Evolutionary conservation across 129 eudicot species (phyloP), one percentile per base, ranked within the genome.

Genomic region (Scalesia atractyloides): DNA sequence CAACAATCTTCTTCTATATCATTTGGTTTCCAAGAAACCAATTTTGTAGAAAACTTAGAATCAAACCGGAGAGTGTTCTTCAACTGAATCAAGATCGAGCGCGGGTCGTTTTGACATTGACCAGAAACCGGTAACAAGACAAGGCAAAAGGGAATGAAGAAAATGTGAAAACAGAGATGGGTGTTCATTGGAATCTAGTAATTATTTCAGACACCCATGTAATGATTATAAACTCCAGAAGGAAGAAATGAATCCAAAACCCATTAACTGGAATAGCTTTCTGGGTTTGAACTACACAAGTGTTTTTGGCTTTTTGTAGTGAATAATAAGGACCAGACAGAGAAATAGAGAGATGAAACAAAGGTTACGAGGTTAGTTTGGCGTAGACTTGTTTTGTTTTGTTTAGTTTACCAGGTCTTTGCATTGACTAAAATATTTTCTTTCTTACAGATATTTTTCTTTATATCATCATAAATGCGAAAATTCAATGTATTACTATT

Each of bases 1-100:
- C 82, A 78, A 70, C 82, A 78, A 70, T 30, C 34, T 1, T 30
- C 34, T 1, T 70, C 76, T 62, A 59, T 33, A 20, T 8, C 70
- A 75, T 33, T 80, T 22, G 58, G 47, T 26, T 61, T 46, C 84
- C 84, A 80, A 30, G 50, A 62, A 16, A 19, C 80, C 4, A 80
- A 22, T 9, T 80, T 80, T 52, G 66, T 24, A 8, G 48, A 77
- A 73, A 41, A 1, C 5, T 51, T 39, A 22, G 77, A 63, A 63
- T 14, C 12, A 66, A 78, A 78, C 4, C 0, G 43, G 13, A 78
- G 71, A 8, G 43, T 13, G 49, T 41, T 52, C 72, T 78, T 78
- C 26, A 78, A 71, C 19, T 60, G 82, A 74, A 78, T 70, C 76
- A 78, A 69, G 34, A 63, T 63, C 24, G 61, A 49, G 52, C 19